phyloP scores from a whole-genome alignment of 179 eudicot species.

The Sideroxylon spinosum region DNA sequence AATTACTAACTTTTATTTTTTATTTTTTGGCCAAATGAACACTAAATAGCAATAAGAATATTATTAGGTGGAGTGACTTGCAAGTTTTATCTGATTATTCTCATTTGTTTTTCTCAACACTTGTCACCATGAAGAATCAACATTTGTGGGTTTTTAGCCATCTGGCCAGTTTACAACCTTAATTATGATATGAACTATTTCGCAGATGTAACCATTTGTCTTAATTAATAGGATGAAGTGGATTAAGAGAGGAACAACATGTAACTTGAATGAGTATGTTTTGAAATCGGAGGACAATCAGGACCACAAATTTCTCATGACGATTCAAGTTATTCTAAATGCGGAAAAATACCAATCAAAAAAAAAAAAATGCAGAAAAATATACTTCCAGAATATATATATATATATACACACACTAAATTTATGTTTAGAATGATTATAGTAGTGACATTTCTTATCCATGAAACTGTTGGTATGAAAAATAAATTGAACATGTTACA shows the following conservation, averaged over 20 bases:
- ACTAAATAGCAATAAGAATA: background rate
- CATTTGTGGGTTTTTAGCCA: background rate
- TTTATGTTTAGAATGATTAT: too few relatives aligned
- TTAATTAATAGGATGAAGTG: background rate
- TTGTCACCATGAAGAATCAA: background rate
- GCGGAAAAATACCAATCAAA: too few relatives aligned
- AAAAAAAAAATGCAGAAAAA: too few relatives aligned
- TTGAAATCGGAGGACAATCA: background rate
- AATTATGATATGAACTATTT: background rate
- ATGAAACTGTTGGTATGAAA: too few relatives aligned
- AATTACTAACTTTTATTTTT: too few relatives aligned
- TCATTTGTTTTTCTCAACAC: background rate
- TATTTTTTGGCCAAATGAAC: too few relatives aligned
- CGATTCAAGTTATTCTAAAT: too few relatives aligned
- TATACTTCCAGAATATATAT: too few relatives aligned
- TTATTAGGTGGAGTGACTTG: conserved; percentile 1
- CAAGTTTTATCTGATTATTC: conserved; percentile 2
- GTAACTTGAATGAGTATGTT: conserved; percentile 6
- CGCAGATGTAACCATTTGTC: background rate
- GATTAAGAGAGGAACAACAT: background rate
- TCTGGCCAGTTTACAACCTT: conserved; percentile 9
- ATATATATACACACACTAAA: too few relatives aligned
- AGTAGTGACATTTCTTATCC: too few relatives aligned
- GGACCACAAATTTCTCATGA: too few relatives aligned
- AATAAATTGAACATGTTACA: too few relatives aligned